These are phyloP conservation scores for Grammothele lineata DNA, from an alignment of 768 basidiomycete genomes.

Conservation along the genomic window DNA sequence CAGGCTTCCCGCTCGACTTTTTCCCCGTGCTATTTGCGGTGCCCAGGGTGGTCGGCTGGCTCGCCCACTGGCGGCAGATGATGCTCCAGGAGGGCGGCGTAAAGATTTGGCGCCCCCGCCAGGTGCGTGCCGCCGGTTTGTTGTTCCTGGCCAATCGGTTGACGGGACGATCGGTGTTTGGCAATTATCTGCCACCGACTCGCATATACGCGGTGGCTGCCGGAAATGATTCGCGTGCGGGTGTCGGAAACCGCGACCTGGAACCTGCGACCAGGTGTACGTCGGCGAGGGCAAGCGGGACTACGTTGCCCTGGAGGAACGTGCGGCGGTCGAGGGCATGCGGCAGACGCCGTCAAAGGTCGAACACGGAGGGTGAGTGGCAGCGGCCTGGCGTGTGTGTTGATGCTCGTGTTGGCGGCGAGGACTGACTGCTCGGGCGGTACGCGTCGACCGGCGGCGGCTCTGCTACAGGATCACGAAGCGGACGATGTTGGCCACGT, in stretches of 20 bases:
- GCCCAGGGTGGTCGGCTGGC: slow-evolving; percentile 89
- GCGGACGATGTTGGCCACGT: slow-evolving; percentile 59
- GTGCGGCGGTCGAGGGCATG: slow-evolving; percentile 49
- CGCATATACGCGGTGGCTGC: no score
- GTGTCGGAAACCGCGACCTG: no score
- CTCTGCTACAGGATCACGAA: slow-evolving; percentile 58
- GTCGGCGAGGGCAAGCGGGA: slow-evolving; percentile 71
- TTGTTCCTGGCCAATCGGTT: background rate
- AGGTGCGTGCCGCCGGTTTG: slow-evolving; percentile 39
- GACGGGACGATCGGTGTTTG: background rate
- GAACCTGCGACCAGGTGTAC: slow-evolving; percentile 52
- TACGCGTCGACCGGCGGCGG: slow-evolving; percentile 3
- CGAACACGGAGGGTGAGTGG: slow-evolving; percentile 71
- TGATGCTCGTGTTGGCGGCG: slow-evolving; percentile 3
- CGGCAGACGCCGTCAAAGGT: slow-evolving; percentile 60
- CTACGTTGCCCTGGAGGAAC: slow-evolving; percentile 63
- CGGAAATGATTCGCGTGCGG: background rate
- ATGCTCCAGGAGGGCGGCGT: slow-evolving; percentile 88
- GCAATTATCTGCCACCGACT: no score
- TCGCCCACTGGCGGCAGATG: slow-evolving; percentile 95
- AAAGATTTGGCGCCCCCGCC: slow-evolving; percentile 90
- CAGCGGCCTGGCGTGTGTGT: background rate
- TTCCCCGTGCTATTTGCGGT: slow-evolving; percentile 94
- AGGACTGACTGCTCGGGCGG: no score
- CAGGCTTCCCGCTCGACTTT: slow-evolving; percentile 90